Conservation (phyloP, 176 grass and related monocot species). For the Areca catechu region DNA sequence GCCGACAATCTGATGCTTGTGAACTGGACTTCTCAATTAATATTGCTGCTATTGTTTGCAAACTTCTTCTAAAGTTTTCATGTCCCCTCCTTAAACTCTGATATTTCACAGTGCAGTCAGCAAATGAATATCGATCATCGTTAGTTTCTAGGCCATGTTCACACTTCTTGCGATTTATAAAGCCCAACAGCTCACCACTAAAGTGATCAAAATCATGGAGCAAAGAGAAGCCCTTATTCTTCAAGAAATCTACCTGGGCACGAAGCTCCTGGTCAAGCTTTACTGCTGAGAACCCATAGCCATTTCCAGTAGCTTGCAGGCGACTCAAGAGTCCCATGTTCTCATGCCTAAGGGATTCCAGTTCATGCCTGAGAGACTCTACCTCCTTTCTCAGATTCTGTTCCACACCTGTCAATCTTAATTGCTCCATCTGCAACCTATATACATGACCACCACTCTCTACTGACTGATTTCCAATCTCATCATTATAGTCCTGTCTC, state of each 20-base stretch:
- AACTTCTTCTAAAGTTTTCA: slow-evolving; percentile 50
- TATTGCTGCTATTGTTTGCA: slow-evolving; percentile 26
- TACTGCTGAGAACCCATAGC: slow-evolving; percentile 28
- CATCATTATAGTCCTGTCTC: slow-evolving; percentile 34
- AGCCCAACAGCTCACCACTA: slow-evolving; percentile 41
- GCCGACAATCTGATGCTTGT: slow-evolving; percentile 4
- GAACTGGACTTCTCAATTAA: slow-evolving; percentile 42
- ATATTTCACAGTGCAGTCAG: slow-evolving; percentile 50
- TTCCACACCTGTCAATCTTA: slow-evolving; percentile 69
- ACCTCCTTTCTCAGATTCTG: slow-evolving; percentile 69
- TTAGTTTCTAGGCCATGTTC: slow-evolving; percentile 16
- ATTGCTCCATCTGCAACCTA: slow-evolving; percentile 55
- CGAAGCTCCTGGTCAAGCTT: slow-evolving; percentile 51
- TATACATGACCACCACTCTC: slow-evolving; percentile 28
- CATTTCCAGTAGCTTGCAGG: slow-evolving; percentile 39
- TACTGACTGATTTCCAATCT: slow-evolving; percentile 32
- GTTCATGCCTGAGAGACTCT: slow-evolving; percentile 45
- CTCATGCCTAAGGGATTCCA: slow-evolving; percentile 64
- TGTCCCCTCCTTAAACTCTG: slow-evolving; percentile 60
- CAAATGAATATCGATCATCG: slow-evolving; percentile 21
- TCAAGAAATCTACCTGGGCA: slow-evolving; percentile 45
- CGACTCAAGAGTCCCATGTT: slow-evolving; percentile 57
- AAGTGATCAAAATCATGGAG: slow-evolving; percentile 46
- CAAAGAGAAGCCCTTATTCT: slow-evolving; percentile 57
- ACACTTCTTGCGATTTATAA: slow-evolving; percentile 36